phyloP scores from a whole-genome alignment of 2,329 filamentous ascomycete species.

The Xylariaceae sp. region DNA sequence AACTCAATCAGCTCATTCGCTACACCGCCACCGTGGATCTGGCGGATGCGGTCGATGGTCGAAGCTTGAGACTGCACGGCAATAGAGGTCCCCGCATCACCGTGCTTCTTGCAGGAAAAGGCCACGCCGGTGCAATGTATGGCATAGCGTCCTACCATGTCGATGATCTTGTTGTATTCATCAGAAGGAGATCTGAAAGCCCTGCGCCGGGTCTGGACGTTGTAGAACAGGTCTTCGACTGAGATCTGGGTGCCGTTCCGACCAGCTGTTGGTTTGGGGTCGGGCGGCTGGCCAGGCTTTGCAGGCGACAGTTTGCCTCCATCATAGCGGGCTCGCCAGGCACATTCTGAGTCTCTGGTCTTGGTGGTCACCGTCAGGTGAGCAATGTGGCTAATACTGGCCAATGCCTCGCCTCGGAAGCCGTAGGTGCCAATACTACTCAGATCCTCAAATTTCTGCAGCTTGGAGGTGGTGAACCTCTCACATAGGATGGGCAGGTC shows the following conservation, averaged over 20 bases:
- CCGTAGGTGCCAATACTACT: slow-evolving; percentile 88
- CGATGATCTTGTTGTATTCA: slow-evolving; percentile 96
- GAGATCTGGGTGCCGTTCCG: slow-evolving; percentile 89
- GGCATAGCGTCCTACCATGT: slow-evolving; percentile 87
- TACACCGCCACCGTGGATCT: slow-evolving; percentile 76
- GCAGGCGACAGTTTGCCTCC: slow-evolving; percentile 72
- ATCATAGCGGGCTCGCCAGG: slow-evolving; percentile 84
- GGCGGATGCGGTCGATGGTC: slow-evolving; percentile 75
- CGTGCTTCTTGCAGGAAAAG: slow-evolving; percentile 95
- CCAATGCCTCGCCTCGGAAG: slow-evolving; percentile 93
- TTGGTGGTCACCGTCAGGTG: slow-evolving; percentile 93
- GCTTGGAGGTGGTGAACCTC: slow-evolving; percentile 92
- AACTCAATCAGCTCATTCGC: slow-evolving; percentile 85
- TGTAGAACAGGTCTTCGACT: slow-evolving; percentile 96
- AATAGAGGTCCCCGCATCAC: slow-evolving; percentile 75
- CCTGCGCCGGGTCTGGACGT: slow-evolving; percentile 76
- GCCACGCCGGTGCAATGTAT: slow-evolving; percentile 86
- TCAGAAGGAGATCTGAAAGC: slow-evolving; percentile 90
- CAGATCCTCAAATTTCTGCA: slow-evolving; percentile 88
- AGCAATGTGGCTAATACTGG: slow-evolving; percentile 97
- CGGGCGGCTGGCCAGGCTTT: slow-evolving; percentile 79
- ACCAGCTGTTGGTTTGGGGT: slow-evolving; percentile 82
- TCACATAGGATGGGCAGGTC: slow-evolving; percentile 90
- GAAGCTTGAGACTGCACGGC: slow-evolving; percentile 68
- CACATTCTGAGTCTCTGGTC: slow-evolving; percentile 78